Evolutionary conservation across 2,329 filamentous ascomycete genomes (phyloP).

Genomic region (Aulographum hederae): DNA sequence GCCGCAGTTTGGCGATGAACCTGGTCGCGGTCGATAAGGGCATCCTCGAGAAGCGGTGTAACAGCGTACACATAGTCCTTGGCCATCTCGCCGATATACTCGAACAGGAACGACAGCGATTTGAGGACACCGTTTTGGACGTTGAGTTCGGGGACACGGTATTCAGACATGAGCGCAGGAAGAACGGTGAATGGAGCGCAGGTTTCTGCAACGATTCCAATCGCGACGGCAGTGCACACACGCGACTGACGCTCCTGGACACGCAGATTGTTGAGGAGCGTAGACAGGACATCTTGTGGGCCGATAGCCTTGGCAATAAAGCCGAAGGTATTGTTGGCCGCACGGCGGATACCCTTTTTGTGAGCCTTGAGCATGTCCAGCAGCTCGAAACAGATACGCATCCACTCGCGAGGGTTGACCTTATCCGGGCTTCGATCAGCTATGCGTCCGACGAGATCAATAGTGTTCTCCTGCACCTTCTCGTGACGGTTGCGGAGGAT

Average conservation of each 20-base stretch:
- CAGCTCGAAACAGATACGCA: constrained; percentile 98
- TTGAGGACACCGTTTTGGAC: constrained; percentile 98
- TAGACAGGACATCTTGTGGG: constrained; percentile 90
- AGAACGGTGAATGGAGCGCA: constrained; percentile 96
- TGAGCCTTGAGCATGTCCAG: constrained; percentile 99
- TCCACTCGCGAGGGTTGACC: constrained; percentile 96
- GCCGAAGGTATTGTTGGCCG: constrained; percentile 98
- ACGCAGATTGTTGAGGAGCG: constrained; percentile 85
- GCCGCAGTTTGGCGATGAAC: constrained; percentile 95
- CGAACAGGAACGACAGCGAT: constrained; percentile 89
- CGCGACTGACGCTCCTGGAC: constrained; percentile 96
- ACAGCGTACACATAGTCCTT: constrained; percentile 99
- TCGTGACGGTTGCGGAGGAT: constrained; percentile 97
- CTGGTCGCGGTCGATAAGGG: constrained; percentile 92
- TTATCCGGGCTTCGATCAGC: constrained; percentile 92
- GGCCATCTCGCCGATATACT: constrained; percentile 98
- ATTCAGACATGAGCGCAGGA: constrained; percentile 98
- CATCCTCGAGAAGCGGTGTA: constrained; percentile 86
- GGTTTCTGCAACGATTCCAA: constrained; percentile 95
- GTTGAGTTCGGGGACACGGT: constrained; percentile 93
- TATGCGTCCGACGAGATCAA: constrained; percentile 93
- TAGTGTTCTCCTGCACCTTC: constrained; percentile 98
- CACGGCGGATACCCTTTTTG: constrained; percentile 96
- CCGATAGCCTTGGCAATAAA: constrained; percentile 99
- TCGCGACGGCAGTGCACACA: constrained; percentile 95